phyloP scores from a whole-genome alignment of 768 basidiomycete species.

The Mycena capillaripes region DNA sequence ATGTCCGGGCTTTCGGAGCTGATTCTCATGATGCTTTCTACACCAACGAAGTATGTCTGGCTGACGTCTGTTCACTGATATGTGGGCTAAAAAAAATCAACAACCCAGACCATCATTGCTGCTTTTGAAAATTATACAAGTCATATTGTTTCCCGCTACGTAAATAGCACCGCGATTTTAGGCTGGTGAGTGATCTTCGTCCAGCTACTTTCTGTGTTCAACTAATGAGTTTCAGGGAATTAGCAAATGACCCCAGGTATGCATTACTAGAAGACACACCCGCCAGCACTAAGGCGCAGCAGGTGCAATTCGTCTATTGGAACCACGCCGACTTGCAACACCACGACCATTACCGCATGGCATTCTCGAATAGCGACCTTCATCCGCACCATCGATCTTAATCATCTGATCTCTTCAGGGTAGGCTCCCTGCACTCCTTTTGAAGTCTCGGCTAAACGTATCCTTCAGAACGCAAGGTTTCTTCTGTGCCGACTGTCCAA shows the following conservation, averaged over 20 bases:
- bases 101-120: constrained; percentile 56
- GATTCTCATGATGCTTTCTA: constrained; percentile 73
- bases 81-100: too few species aligned
- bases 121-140: constrained; percentile 72
- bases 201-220: background rate
- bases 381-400: constrained; percentile 65
- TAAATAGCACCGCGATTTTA: constrained; percentile 65
- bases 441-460: background rate
- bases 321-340: constrained; percentile 57
- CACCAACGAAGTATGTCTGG: constrained; percentile 51
- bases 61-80: too few species aligned
- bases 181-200: constrained; percentile 54
- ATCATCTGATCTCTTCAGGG: constrained; percentile 77
- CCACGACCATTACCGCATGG: constrained; percentile 71
- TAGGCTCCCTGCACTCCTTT: constrained; percentile 45
- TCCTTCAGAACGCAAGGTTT: constrained; percentile 68
- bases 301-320: constrained; percentile 72
- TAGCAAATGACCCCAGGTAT: constrained; percentile 79
- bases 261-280: background rate
- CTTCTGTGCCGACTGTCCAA: constrained; percentile 68
- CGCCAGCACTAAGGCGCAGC: constrained; percentile 13
- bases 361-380: constrained; percentile 61
- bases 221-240: constrained; percentile 58
- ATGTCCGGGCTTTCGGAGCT: constrained; percentile 65
- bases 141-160: constrained; percentile 69